Conservation (phyloP, 805 yeast genomes). For the Ogataea polymorpha region DNA sequence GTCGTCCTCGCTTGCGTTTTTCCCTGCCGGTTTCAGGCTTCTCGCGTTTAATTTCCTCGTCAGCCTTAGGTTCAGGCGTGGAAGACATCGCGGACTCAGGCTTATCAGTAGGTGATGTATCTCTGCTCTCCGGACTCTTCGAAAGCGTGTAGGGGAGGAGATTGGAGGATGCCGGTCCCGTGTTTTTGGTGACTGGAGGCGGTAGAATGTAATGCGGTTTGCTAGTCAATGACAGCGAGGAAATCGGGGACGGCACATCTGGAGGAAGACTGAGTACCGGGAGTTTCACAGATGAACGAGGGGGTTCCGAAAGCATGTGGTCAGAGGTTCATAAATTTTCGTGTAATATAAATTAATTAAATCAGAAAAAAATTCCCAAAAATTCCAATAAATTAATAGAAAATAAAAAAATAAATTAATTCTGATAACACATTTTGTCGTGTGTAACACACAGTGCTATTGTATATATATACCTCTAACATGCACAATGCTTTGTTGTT, state of each 20-base stretch:
- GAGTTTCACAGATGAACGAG: constrained; percentile 8
- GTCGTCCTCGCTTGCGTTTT: constrained; percentile 27
- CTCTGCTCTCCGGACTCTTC: background rate
- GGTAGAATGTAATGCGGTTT: constrained; percentile 17
- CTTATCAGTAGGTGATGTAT: background rate
- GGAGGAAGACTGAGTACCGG: constrained; percentile 15
- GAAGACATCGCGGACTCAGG: background rate
- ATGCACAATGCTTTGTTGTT: constrained; percentile 51
- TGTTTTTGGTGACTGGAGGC: constrained; percentile 15
- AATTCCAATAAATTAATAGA: background rate
- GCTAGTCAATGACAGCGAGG: constrained; percentile 9
- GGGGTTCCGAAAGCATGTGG: constrained; percentile 9
- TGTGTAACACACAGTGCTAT: background rate
- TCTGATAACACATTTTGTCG: constrained; percentile 2
- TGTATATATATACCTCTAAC: constrained; percentile 26
- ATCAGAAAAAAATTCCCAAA: constrained; percentile 6
- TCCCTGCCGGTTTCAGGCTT: constrained; percentile 5
- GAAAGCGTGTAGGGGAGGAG: constrained; percentile 4
- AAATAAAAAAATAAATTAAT: constrained; percentile 3
- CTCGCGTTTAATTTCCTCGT: constrained; percentile 6
- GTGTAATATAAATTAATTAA: constrained; percentile 5
- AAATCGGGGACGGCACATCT: constrained; percentile 16
- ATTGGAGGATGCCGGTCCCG: constrained; percentile 5
- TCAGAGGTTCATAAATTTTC: constrained; percentile 1
- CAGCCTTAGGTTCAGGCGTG: background rate